These are phyloP conservation scores for Lasiodiplodia gonubiensis DNA, from an alignment of 2,329 filamentous ascomycete species.

Conservation along the genomic window DNA sequence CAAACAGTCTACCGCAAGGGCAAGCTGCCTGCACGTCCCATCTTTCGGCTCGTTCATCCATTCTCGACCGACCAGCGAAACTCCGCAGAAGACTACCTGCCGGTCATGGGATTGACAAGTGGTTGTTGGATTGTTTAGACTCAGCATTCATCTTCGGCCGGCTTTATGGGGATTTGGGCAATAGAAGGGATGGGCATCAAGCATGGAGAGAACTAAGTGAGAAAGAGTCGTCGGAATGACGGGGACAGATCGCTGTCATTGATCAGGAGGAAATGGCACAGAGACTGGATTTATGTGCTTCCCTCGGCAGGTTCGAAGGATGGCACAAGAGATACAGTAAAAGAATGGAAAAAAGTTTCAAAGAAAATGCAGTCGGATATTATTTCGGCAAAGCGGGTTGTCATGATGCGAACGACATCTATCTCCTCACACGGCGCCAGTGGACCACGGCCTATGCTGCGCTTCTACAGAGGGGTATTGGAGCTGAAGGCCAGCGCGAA, in stretches of 20 bases:
- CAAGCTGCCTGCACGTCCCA: neutral
- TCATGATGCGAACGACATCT: neutral
- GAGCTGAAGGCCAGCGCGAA: no score
- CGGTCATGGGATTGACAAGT: neutral
- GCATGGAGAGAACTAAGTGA: neutral
- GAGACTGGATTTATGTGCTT: neutral
- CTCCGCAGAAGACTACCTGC: neutral
- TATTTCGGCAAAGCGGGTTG: neutral
- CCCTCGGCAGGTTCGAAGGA: conserved; percentile 13
- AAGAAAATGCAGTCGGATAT: neutral
- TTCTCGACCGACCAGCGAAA: neutral
- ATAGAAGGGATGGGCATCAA: neutral
- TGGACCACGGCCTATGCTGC: neutral
- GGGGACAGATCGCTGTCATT: neutral
- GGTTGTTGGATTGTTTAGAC: neutral
- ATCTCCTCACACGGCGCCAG: neutral
- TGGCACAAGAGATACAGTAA: neutral
- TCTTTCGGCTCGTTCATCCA: neutral
- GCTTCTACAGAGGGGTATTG: no score
- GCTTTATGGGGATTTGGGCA: neutral
- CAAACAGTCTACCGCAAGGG: neutral
- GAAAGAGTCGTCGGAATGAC: neutral
- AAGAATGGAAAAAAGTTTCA: neutral
- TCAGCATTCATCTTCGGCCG: neutral
- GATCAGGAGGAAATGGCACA: neutral